Evolutionary conservation across 2,329 filamentous ascomycete species (phyloP).

Genomic region (Aspergillus candidus): DNA sequence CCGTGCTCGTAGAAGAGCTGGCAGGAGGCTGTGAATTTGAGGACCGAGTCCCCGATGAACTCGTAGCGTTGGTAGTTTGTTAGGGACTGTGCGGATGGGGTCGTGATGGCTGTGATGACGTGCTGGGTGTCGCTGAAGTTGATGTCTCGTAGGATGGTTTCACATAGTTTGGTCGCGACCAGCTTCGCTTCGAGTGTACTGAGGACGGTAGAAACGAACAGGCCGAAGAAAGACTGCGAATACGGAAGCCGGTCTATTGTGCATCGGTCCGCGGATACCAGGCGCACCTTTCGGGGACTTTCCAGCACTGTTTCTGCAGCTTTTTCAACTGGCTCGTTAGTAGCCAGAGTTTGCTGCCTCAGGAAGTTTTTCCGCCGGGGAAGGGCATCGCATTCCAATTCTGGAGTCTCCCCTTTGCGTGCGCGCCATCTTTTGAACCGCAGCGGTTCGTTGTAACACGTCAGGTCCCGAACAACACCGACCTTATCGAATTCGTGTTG

Average conservation of each 20-base stretch:
- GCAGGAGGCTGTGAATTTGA: conserved; percentile 67
- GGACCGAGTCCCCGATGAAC: conserved; percentile 75
- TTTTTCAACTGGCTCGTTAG: background rate
- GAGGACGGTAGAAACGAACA: conserved; percentile 67
- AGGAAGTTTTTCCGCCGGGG: conserved; percentile 26
- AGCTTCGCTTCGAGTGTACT: conserved; percentile 62
- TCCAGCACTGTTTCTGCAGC: conserved; percentile 7
- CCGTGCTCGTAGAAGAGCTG: conserved; percentile 58
- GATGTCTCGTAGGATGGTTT: conserved; percentile 49
- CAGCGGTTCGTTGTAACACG: conserved; percentile 19
- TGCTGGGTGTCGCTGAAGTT: conserved; percentile 50
- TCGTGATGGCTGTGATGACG: conserved; percentile 63
- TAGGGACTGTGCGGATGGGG: conserved; percentile 54
- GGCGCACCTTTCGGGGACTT: conserved; percentile 11
- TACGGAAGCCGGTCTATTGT: conserved; percentile 41
- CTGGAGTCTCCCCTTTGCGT: conserved; percentile 2
- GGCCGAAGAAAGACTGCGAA: conserved; percentile 43
- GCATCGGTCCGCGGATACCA: conserved; percentile 21
- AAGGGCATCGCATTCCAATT: conserved; percentile 23
- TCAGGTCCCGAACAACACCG: conserved; percentile 25
- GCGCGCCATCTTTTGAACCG: conserved; percentile 22
- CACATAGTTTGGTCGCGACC: conserved; percentile 55
- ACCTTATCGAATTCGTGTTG: background rate
- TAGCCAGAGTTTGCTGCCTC: conserved; percentile 9
- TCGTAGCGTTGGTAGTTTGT: conserved; percentile 78